Percentiles rank a stretch among this genome's conserved stretches.
phyloP scores from a whole-genome alignment of 306 rosid genomes.

The Erythrophleum fordii region DNA sequence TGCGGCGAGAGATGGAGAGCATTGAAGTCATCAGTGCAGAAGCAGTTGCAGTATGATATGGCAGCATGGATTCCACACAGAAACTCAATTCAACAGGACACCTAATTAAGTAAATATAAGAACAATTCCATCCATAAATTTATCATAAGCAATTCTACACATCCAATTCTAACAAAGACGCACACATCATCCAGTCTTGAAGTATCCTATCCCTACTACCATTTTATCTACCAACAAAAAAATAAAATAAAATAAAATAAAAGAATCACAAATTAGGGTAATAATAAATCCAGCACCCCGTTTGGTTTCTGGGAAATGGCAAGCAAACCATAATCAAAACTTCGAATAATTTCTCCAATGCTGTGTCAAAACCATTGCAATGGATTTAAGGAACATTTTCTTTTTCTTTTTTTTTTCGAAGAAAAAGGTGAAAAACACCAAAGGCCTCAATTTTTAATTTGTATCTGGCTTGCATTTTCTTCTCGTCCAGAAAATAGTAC shows the following conservation, averaged over 20 bases:
- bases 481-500: background rate
- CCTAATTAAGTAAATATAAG: slow-evolving; percentile 44
- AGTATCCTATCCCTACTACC: background rate
- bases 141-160: background rate
- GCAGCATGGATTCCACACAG: slow-evolving; percentile 83
- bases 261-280: background rate
- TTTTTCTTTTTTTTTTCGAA: background rate
- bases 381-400: background rate
- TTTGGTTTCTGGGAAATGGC: background rate
- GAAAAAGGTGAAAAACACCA: background rate
- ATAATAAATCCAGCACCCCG: background rate
- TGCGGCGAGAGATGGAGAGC: slow-evolving; percentile 68
- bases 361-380: background rate
- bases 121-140: background rate
- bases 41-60: slow-evolving; percentile 86
- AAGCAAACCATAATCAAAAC: background rate
- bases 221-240: too few species aligned
- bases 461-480: background rate
- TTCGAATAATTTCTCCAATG: background rate
- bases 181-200: background rate
- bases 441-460: background rate
- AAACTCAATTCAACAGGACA: slow-evolving; percentile 70
- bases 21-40: slow-evolving; percentile 87
- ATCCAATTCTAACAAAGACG: background rate
- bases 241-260: background rate